Evolutionary conservation across 2,329 filamentous ascomycete species (phyloP).

Genomic region (Aspergillus oerlinghausenensis): DNA sequence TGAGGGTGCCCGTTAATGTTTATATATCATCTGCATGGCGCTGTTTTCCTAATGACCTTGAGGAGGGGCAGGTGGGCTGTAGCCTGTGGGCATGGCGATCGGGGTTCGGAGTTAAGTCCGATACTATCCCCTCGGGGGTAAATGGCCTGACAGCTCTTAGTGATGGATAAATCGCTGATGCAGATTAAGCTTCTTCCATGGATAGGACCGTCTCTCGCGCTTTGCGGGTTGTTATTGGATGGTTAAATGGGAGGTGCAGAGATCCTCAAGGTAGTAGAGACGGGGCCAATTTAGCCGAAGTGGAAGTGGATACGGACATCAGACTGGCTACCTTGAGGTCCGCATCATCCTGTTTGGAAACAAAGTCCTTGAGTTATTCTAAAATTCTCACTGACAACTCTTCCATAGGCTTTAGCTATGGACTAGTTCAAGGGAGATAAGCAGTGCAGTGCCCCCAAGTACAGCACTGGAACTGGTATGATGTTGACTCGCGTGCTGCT

Average conservation of each 20-base stretch:
- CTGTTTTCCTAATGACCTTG: not conserved
- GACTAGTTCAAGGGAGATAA: not conserved
- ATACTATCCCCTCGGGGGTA: not conserved
- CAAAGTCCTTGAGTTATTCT: not conserved
- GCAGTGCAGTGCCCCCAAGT: not conserved
- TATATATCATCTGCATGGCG: not conserved
- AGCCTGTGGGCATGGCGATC: not conserved
- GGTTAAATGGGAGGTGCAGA: not conserved
- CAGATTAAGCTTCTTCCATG: not conserved
- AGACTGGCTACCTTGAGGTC: not conserved
- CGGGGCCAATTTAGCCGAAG: not conserved
- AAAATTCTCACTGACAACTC: not conserved
- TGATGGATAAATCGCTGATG: not conserved
- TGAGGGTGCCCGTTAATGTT: not conserved
- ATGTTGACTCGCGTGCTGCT: not conserved
- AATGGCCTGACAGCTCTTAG: not conserved
- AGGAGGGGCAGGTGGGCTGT: not conserved
- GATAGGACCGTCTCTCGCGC: not conserved
- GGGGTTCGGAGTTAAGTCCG: not conserved
- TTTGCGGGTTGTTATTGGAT: not conserved
- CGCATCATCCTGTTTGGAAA: not conserved
- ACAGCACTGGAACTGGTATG: not conserved
- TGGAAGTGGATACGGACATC: not conserved
- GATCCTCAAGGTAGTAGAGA: not conserved
- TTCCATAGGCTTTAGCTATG: not conserved